A percentile compares a stretch with the other conserved stretches of the same genome.
These are phyloP conservation scores for Orbilia oligospora DNA, from an alignment of 2,329 filamentous ascomycete genomes.

Conservation along the genomic window DNA sequence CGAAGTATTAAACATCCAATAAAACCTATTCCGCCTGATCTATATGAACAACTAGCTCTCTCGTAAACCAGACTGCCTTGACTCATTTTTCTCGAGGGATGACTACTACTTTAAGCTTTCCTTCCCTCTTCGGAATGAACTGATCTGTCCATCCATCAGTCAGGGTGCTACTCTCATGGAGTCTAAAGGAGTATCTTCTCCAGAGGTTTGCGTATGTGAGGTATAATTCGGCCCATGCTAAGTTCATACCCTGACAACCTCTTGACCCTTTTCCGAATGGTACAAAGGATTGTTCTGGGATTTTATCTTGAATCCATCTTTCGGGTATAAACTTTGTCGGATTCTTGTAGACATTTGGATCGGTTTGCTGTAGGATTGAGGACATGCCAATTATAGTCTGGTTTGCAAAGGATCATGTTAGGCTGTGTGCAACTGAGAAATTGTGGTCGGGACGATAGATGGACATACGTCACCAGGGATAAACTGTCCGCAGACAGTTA, in stretches of 20 bases:
- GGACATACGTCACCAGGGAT: constrained; percentile 65
- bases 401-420: background rate
- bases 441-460: background rate
- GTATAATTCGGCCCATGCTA: constrained; percentile 66
- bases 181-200: constrained; percentile 64
- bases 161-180: constrained; percentile 60
- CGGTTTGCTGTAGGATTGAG: constrained; percentile 63
- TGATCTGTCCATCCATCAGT: constrained; percentile 48
- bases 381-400: constrained; percentile 65
- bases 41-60: constrained; percentile 6
- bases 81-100: constrained; percentile 38
- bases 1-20: background rate
- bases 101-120: constrained; percentile 41
- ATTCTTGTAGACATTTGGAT: constrained; percentile 59
- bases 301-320: constrained; percentile 53
- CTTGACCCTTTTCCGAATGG: constrained; percentile 62
- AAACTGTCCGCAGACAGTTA: constrained; percentile 64
- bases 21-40: background rate
- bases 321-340: constrained; percentile 40
- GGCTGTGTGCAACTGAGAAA: background rate
- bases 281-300: constrained; percentile 59
- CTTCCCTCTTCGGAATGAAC: constrained; percentile 54
- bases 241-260: constrained; percentile 67
- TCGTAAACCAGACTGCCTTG: constrained; percentile 29
- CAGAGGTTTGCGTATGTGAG: constrained; percentile 65